Percentiles rank a stretch among this genome's conserved stretches.
Conservation (phyloP, 371 early-diverging fungal species). For the Mortierella sp. region DNA sequence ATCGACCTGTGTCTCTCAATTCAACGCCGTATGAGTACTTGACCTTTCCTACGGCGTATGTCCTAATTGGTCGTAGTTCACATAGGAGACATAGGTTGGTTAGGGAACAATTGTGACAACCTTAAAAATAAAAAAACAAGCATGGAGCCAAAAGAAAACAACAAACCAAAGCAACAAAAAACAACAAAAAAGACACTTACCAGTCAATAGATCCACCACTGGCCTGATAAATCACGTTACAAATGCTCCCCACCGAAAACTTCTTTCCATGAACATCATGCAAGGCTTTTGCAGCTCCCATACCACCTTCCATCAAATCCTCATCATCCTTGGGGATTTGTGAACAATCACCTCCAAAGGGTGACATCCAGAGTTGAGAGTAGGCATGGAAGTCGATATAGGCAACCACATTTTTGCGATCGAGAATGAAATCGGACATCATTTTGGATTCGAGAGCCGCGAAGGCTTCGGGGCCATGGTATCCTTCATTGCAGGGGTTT, state of each 20-base stretch:
- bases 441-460: constrained; percentile 60
- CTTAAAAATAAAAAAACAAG: no score
- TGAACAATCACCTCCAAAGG: constrained; percentile 60
- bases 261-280: constrained; percentile 63
- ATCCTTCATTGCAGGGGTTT: constrained; percentile 61
- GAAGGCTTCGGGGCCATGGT: constrained; percentile 59
- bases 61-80: constrained; percentile 22
- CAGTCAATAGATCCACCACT: constrained; percentile 60
- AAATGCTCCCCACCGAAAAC: constrained; percentile 67
- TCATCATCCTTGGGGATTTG: constrained; percentile 54
- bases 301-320: constrained; percentile 56
- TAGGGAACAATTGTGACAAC: no score
- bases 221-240: constrained; percentile 69
- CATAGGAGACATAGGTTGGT: no score
- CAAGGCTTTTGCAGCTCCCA: constrained; percentile 63
- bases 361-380: constrained; percentile 68
- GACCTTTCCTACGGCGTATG: constrained; percentile 62
- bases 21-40: constrained; percentile 72
- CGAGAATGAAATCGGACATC: constrained; percentile 63
- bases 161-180: no score
- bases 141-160: not conserved
- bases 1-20: constrained; percentile 66
- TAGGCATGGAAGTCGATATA: constrained; percentile 74
- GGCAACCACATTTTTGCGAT: constrained; percentile 38
- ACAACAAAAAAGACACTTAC: constrained; percentile 17